Evolutionary conservation across 441 rosid genomes (phyloP), one percentile per base, ranked within the genome.

Genomic region (Gossypium schwendimanii): DNA sequence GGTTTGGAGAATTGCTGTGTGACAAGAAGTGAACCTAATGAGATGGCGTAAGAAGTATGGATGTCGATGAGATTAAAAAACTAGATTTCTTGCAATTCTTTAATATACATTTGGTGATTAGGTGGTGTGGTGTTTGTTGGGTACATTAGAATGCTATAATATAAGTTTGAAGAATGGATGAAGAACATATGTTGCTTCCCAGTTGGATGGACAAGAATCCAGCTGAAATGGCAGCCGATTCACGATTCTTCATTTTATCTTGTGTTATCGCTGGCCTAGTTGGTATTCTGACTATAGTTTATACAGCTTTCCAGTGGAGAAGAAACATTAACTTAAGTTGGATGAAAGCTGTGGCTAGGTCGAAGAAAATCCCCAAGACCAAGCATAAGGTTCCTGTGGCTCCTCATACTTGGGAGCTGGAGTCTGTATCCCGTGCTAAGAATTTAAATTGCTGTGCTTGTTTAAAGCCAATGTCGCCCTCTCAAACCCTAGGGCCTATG

Each of bases 281-380:
- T 81, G 98, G 99, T 70, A 82, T 94, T 63, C 75, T 87, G 72
- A 92, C 98, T 21, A 94, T 94, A 60, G 88, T 91, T 69, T 94
- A 88, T 78, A 89, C 96, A 0, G 94, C 99, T 73, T 92, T 88
- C 75, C 99, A 92, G 72, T 94, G 98, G 99, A 82, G 98, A 70
- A 87, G 98, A 72, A 92, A 92, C 70, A 91, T 92, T 73, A 94
- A 89, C 80, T 83, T 94, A 69, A 89, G 91, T 71, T 91, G 98
- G 98, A 92, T 84, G 85, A 94, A 83, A 85, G 99, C 99, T 71
- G 84, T 94, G 72, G 97, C 98, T 21, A 89, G 91, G 68, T 89
- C 98, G 3, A 94, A 94, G 89, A 92, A 86, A 77, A 92, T 88
- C 63, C 98, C 98, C 1, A 91, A 92, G 84, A 81, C 90, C 3